Conservation (phyloP, 2,329 filamentous ascomycete species). For the Botrytis tulipae region DNA sequence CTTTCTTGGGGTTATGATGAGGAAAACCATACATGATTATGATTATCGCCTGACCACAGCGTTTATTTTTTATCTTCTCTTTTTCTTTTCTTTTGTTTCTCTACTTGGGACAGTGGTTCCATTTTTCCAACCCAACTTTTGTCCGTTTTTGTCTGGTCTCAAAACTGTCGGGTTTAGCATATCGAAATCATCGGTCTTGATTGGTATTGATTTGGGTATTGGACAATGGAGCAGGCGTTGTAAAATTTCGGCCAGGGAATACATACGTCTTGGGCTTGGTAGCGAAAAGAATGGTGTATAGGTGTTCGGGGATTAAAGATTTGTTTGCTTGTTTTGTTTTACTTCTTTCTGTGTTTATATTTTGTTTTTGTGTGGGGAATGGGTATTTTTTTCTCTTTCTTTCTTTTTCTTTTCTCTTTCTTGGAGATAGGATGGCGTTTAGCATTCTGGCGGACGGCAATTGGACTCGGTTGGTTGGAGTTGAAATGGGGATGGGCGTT, state of each 20-base stretch:
- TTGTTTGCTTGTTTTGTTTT: background rate
- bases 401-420: background rate
- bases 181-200: background rate
- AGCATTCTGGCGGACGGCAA: background rate
- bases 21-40: background rate
- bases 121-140: background rate
- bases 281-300: background rate
- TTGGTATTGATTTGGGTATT: background rate
- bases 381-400: background rate
- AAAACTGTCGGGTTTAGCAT: background rate
- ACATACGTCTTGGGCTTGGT: background rate
- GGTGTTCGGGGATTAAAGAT: background rate
- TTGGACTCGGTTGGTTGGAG: background rate
- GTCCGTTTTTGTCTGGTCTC: background rate
- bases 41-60: background rate
- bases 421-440: background rate
- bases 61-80: background rate
- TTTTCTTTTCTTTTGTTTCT: background rate
- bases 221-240: slow-evolving; percentile 1
- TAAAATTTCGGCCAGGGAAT: background rate
- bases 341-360: background rate
- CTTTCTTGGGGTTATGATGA: too few species aligned
- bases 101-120: background rate
- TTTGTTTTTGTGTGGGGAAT: background rate
- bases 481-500: background rate